Conservation (phyloP, 805 yeast genomes). For the Candida rishiriensis region DNA sequence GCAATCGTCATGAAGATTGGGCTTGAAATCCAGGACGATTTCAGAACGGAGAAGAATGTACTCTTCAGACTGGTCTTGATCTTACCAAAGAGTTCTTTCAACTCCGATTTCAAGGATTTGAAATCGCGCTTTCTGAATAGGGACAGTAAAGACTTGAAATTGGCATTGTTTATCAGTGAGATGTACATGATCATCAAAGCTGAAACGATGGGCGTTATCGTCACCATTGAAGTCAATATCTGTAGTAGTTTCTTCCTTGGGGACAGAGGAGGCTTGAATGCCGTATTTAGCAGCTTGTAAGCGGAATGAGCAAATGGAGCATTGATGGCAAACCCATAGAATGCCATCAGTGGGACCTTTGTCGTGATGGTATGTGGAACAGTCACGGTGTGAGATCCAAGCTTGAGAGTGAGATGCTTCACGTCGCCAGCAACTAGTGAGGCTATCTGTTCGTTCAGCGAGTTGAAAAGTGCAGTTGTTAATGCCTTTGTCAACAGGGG, state of each 20-base stretch:
- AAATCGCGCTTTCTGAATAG: slow-evolving; percentile 6
- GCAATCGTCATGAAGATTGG: slow-evolving; percentile 49
- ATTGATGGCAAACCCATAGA: slow-evolving; percentile 49
- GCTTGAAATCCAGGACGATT: slow-evolving; percentile 51
- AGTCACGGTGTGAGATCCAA: slow-evolving; percentile 15
- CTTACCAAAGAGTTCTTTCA: slow-evolving; percentile 6
- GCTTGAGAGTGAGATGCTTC: slow-evolving; percentile 18
- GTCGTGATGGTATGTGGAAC: slow-evolving; percentile 38
- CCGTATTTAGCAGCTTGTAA: slow-evolving; percentile 40
- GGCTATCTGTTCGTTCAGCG: slow-evolving; percentile 56
- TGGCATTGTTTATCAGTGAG: slow-evolving; percentile 39
- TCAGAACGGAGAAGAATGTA: slow-evolving; percentile 44
- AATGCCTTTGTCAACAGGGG: slow-evolving; percentile 58
- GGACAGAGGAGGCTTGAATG: slow-evolving; percentile 41
- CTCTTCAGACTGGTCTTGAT: slow-evolving; percentile 33
- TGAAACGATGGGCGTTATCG: slow-evolving; percentile 52
- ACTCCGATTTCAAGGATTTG: slow-evolving; percentile 12
- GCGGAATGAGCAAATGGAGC: slow-evolving; percentile 58
- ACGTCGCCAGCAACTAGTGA: slow-evolving; percentile 45
- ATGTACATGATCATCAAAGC: slow-evolving; percentile 49
- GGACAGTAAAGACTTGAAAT: slow-evolving; percentile 5
- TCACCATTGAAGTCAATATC: slow-evolving; percentile 44
- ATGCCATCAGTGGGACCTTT: slow-evolving; percentile 48
- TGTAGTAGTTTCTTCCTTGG: slow-evolving; percentile 41
- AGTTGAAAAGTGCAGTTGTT: slow-evolving; percentile 52